Conservation (phyloP, 306 rosid species). For the Vigna nakashimae region DNA sequence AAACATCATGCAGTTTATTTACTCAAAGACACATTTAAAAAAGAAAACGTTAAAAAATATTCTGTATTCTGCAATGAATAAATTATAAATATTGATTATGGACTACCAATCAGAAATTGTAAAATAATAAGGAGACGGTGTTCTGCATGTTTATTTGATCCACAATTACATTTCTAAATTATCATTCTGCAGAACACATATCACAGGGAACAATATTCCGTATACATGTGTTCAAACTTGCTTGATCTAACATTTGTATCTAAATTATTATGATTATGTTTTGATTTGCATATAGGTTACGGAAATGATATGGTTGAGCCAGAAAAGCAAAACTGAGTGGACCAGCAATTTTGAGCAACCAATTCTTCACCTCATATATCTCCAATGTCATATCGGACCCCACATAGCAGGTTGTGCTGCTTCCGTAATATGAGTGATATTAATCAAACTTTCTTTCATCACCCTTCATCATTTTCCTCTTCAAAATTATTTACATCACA, state of each 20-base stretch:
- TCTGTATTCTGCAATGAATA: not conserved
- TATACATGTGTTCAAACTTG: slow-evolving; percentile 11
- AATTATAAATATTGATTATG: not conserved
- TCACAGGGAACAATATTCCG: not conserved
- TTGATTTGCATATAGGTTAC: slow-evolving; percentile 17
- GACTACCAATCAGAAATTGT: not conserved
- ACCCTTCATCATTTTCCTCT: not conserved
- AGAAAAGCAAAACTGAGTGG: slow-evolving; percentile 30
- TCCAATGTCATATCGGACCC: slow-evolving; percentile 8
- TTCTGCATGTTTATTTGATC: not conserved
- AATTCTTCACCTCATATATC: slow-evolving; percentile 39
- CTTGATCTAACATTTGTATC: not conserved
- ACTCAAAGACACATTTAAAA: too few relatives aligned
- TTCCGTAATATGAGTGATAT: not conserved
- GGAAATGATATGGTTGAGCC: not conserved
- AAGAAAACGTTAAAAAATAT: not conserved
- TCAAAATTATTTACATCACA: not conserved
- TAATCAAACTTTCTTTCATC: not conserved
- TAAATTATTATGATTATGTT: not conserved
- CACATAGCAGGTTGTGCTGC: slow-evolving; percentile 28
- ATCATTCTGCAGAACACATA: not conserved
- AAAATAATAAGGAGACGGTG: not conserved
- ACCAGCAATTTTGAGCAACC: slow-evolving; percentile 9
- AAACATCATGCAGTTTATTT: too few relatives aligned
- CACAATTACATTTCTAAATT: not conserved